Conservation (phyloP, 805 yeast genomes). For the Saccharomycopsis sp. region DNA sequence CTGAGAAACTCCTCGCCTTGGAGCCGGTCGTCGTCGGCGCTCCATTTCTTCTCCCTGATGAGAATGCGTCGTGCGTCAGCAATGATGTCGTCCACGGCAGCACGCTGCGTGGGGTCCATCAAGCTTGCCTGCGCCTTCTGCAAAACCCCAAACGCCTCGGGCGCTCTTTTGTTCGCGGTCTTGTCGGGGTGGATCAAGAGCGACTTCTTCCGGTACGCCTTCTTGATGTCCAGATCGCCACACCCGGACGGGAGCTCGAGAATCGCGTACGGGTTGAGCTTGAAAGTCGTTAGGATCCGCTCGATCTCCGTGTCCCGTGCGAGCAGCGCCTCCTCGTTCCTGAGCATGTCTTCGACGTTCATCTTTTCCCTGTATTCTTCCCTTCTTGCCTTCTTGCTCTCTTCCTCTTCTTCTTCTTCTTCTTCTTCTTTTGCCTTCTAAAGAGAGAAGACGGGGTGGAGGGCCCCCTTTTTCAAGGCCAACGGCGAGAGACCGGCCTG, state of each 20-base stretch:
- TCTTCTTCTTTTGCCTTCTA: not conserved
- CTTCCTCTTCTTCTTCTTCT: not conserved
- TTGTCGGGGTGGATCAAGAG: conserved; percentile 65
- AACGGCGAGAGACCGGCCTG: too few relatives aligned
- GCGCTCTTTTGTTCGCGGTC: conserved; percentile 44
- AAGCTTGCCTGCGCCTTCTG: conserved; percentile 44
- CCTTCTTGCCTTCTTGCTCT: too few relatives aligned
- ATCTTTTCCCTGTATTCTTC: not conserved
- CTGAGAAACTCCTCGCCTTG: conserved; percentile 28
- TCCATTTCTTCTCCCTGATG: conserved; percentile 31
- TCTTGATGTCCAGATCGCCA: conserved; percentile 34
- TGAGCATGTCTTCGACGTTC: not conserved
- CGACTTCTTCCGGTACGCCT: conserved; percentile 47
- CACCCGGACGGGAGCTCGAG: conserved; percentile 39
- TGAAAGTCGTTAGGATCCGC: conserved; percentile 40
- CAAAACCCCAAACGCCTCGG: conserved; percentile 52
- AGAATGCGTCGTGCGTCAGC: conserved; percentile 35
- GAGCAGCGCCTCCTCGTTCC: not conserved
- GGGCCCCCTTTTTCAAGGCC: too few relatives aligned
- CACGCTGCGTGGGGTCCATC: conserved; percentile 31
- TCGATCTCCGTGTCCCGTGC: conserved; percentile 43
- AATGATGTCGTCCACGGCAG: conserved; percentile 36
- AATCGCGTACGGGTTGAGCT: conserved; percentile 46
- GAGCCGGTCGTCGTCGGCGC: conserved; percentile 31
- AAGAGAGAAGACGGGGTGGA: too few relatives aligned